phyloP scores from a whole-genome alignment of 2,329 filamentous ascomycete genomes.

The Xylaria sp. region DNA sequence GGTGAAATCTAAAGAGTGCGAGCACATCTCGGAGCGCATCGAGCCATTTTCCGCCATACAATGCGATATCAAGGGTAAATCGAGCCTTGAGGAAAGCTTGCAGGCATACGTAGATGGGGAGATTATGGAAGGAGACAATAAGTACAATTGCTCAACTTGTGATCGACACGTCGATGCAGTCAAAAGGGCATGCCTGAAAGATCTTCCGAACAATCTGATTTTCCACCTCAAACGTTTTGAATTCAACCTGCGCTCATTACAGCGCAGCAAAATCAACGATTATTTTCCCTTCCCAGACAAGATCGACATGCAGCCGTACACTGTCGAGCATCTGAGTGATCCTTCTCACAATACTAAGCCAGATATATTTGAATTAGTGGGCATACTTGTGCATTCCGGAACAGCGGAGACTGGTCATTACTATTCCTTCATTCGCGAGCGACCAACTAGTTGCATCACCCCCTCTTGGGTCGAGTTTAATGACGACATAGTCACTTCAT shows the following conservation, averaged over 20 bases:
- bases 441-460: constrained; percentile 64
- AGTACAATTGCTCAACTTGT: constrained; percentile 95
- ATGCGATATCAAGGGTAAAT: constrained; percentile 95
- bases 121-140: constrained; percentile 97
- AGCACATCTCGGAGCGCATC: constrained; percentile 89
- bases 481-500: constrained; percentile 81
- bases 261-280: constrained; percentile 94
- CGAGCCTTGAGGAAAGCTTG: constrained; percentile 83
- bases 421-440: constrained; percentile 92
- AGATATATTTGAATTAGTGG: constrained; percentile 93
- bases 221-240: constrained; percentile 93
- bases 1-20: constrained; percentile 93
- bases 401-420: constrained; percentile 96
- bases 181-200: constrained; percentile 90
- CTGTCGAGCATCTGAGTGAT: constrained; percentile 82
- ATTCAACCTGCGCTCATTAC: constrained; percentile 80
- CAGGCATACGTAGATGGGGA: constrained; percentile 97
- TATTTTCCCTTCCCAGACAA: constrained; percentile 86
- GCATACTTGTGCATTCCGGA: constrained; percentile 91
- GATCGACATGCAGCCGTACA: constrained; percentile 91
- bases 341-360: constrained; percentile 64
- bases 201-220: constrained; percentile 92
- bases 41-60: constrained; percentile 96
- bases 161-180: constrained; percentile 91
- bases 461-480: constrained; percentile 91